Percentiles rank a stretch among this genome's conserved stretches.
These are phyloP conservation scores for Candolleomyces aberdarensis DNA, from an alignment of 768 basidiomycete species.

Conservation along the genomic window DNA sequence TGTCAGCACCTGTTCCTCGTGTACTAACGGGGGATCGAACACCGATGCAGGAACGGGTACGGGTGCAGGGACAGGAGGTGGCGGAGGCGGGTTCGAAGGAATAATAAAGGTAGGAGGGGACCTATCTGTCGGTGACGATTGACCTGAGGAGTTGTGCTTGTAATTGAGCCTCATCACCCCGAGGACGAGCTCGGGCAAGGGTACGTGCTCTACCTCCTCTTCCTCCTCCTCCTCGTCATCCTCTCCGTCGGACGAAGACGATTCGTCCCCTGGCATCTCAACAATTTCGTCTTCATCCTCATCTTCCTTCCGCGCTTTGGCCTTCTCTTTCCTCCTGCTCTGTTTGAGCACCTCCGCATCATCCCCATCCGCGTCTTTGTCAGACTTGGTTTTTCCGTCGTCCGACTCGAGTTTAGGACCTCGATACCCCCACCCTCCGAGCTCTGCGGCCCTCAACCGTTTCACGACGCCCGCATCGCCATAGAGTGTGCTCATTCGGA, in stretches of 20 bases:
- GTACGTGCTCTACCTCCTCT: slow-evolving; percentile 23
- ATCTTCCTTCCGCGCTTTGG: neutral
- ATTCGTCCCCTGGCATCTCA: slow-evolving; percentile 5
- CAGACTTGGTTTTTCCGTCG: neutral
- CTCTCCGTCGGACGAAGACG: slow-evolving; percentile 3
- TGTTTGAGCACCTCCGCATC: neutral
- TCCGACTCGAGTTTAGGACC: slow-evolving; percentile 6
- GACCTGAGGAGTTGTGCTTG: neutral
- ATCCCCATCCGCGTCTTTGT: too few relatives aligned
- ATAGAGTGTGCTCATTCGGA: slow-evolving; percentile 16
- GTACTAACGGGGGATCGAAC: neutral
- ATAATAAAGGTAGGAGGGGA: neutral
- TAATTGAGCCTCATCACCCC: slow-evolving; percentile 23
- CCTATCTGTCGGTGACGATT: neutral
- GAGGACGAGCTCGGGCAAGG: slow-evolving; percentile 47
- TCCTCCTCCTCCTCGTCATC: slow-evolving; percentile 17
- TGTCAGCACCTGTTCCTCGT: too few relatives aligned
- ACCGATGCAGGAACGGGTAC: neutral
- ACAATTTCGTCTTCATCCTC: slow-evolving; percentile 1
- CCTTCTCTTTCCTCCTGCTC: neutral
- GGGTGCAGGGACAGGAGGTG: neutral
- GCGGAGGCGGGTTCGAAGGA: neutral
- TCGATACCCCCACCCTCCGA: neutral
- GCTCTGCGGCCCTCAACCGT: neutral
- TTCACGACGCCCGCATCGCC: slow-evolving; percentile 15